Evolutionary conservation across 768 basidiomycete genomes (phyloP).

Genomic region (Boletus barrowsii): DNA sequence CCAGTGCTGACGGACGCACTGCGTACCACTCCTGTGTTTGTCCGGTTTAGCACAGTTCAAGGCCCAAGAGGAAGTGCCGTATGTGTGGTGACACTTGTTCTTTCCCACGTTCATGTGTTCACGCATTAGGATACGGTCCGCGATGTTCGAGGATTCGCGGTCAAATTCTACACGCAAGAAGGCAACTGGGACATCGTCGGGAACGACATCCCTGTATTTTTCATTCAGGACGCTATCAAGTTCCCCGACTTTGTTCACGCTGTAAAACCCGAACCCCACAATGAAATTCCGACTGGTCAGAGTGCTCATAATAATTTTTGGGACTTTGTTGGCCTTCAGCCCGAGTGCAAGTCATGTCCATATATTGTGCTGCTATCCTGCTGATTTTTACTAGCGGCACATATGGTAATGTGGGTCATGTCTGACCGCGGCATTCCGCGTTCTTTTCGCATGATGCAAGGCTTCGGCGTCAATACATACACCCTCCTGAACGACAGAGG

Average conservation of each 20-base stretch:
- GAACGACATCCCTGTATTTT: constrained; percentile 82
- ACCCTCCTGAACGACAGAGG: constrained; percentile 65
- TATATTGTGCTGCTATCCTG: not conserved
- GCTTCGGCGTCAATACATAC: constrained; percentile 84
- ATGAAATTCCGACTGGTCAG: constrained; percentile 71
- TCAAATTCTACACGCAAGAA: constrained; percentile 79
- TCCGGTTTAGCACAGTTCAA: constrained; percentile 84
- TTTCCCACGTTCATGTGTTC: not conserved
- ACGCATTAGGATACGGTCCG: constrained; percentile 63
- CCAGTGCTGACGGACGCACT: constrained; percentile 69
- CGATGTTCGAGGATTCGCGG: constrained; percentile 85
- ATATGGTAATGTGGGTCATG: constrained; percentile 84
- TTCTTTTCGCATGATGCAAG: constrained; percentile 87
- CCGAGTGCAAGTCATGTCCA: constrained; percentile 46
- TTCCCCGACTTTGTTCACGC: constrained; percentile 87
- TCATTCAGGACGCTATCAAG: constrained; percentile 78
- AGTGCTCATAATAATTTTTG: constrained; percentile 82
- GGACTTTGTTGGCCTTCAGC: constrained; percentile 75
- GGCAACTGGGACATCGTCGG: constrained; percentile 88
- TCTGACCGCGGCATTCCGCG: constrained; percentile 84
- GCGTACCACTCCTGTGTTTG: constrained; percentile 71
- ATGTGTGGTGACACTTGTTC: constrained; percentile 20
- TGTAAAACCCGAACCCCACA: constrained; percentile 81
- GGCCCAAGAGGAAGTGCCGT: constrained; percentile 83
- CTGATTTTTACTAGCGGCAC: constrained; percentile 45